Evolutionary conservation across 495 filamentous ascomycete genomes (phyloP), one percentile per base, ranked within the genome.

Genomic region (Saxispiralis lemnorum): DNA sequence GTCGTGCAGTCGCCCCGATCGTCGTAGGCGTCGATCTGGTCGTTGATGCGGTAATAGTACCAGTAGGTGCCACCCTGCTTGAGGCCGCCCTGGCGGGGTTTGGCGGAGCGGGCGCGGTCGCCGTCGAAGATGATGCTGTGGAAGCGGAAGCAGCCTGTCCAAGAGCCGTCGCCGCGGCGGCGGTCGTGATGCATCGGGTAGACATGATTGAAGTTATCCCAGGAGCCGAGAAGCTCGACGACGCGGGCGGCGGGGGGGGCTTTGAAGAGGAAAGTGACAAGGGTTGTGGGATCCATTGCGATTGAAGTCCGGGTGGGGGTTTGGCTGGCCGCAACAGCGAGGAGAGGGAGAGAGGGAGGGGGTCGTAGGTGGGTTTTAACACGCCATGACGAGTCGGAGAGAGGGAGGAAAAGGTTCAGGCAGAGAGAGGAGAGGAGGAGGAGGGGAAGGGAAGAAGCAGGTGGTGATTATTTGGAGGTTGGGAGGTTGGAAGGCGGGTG

Each of bases 51-150:
- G 56, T 92, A 94, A 63, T 86, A 93, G 65, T 92, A 94, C 72
- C 86, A 93, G 62, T 93, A 93, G 7, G 75, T 85, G n/a, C 76
- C 75, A 20, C 85, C 86, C 81, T 89, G 89, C 59, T 81, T 89
- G 44, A 94, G 67, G 17, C 79, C 86, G 21, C 85, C 86, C 28
- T 70, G 69, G 43, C 85, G 73, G 53, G 74, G 75, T 34, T 67
- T 60, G 11, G 42, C 60, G 62, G 35, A 64, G 61, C 35, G 66
- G 59, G n/a, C 51, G 38, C 12, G 65, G 55, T 80, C 70, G 16
- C 83, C 84, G 57, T 93, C 86, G 48, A 77, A 82, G 45, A 81
- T 73, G 50, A 89, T 92, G 55, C 88, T 75, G 47, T 79, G 71
- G 59, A 89, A 93, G 4, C 72, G 70, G 59, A 85, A 77, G 54